phyloP scores from a whole-genome alignment of 1,284 basidiomycete species.

The Pseudozyma hubeiensis region DNA sequence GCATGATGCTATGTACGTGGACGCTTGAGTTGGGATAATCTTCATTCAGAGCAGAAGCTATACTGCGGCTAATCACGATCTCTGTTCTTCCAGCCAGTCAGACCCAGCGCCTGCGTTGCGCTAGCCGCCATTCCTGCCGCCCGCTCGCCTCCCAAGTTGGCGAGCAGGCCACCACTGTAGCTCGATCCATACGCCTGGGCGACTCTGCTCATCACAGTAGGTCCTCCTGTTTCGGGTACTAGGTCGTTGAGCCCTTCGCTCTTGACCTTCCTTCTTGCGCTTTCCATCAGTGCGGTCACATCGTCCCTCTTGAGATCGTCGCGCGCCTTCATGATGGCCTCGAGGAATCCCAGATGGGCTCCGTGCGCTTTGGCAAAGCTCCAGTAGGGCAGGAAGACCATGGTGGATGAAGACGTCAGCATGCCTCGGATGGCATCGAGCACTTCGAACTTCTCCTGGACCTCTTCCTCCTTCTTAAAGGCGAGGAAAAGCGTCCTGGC shows the following conservation, averaged over 20 bases:
- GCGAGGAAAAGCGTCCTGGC: slow-evolving; percentile 84
- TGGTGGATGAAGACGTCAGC: slow-evolving; percentile 87
- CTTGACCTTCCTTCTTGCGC: slow-evolving; percentile 86
- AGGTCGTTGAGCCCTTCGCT: slow-evolving; percentile 61
- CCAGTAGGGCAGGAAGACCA: slow-evolving; percentile 92
- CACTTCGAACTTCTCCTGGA: slow-evolving; percentile 86
- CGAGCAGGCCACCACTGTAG: slow-evolving; percentile 40
- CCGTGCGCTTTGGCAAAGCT: slow-evolving; percentile 95
- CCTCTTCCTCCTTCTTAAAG: slow-evolving; percentile 82
- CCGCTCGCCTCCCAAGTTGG: slow-evolving; percentile 29
- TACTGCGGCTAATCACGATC: slow-evolving; percentile 13
- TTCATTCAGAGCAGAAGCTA: no score
- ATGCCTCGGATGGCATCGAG: slow-evolving; percentile 81
- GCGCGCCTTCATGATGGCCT: slow-evolving; percentile 86
- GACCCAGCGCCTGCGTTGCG: slow-evolving; percentile 28
- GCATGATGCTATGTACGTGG: no score
- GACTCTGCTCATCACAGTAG: slow-evolving; percentile 62
- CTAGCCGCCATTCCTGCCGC: slow-evolving; percentile 44
- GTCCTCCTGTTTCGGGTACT: slow-evolving; percentile 54
- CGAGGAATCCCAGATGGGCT: slow-evolving; percentile 90
- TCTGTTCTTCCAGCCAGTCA: slow-evolving; percentile 45
- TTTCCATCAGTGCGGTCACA: slow-evolving; percentile 93
- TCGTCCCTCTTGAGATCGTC: slow-evolving; percentile 89
- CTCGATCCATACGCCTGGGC: slow-evolving; percentile 50
- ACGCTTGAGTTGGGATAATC: no score